Conservation (phyloP, 78 protist genomes). For the Speleostelium caveatum region DNA sequence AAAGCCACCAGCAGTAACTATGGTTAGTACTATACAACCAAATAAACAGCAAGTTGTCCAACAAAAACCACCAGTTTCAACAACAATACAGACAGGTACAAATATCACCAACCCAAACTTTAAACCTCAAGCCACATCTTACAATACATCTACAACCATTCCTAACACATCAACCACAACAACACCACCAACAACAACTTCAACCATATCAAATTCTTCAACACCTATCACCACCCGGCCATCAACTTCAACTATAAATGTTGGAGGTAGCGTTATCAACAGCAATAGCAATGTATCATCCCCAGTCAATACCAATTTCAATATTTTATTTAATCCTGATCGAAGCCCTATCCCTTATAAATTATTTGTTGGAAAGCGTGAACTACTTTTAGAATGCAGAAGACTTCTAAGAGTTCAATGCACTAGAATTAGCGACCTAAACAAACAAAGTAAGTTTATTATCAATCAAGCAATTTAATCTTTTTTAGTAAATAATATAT, state of each 20-base stretch:
- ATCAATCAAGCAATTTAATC: neutral
- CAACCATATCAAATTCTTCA: neutral
- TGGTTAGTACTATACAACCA: neutral
- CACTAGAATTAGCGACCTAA: conserved; percentile 53
- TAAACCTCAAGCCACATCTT: neutral
- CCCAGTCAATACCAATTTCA: conserved; percentile 3
- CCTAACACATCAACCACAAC: neutral
- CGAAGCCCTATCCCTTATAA: conserved; percentile 58
- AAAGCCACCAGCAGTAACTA: neutral
- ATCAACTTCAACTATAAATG: neutral
- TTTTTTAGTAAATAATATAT: neutral
- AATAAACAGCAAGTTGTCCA: neutral
- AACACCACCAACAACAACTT: neutral
- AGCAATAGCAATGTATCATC: neutral
- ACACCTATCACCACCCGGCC: neutral
- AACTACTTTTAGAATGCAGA: conserved; percentile 58
- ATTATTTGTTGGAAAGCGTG: conserved; percentile 65
- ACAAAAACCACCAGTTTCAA: neutral
- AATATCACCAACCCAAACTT: neutral
- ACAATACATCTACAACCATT: neutral
- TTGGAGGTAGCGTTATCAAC: too few species aligned
- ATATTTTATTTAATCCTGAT: conserved; percentile 66
- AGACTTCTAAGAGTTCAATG: conserved; percentile 69
- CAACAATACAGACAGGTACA: too few species aligned
- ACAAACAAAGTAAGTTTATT: conserved; percentile 41